Percentiles rank a stretch among this genome's conserved stretches.
phyloP scores from a whole-genome alignment of 129 eudicot species.

The Apium graveolens region DNA sequence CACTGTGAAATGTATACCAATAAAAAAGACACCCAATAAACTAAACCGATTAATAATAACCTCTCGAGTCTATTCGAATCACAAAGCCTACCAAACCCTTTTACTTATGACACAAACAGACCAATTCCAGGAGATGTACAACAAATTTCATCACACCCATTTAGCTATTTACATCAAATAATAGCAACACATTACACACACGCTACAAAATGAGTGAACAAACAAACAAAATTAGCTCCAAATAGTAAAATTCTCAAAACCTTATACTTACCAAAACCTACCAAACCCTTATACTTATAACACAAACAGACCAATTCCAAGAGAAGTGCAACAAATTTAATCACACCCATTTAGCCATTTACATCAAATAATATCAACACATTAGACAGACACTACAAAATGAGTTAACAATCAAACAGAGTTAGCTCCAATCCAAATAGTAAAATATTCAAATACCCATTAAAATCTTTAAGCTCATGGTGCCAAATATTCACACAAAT shows the following conservation, averaged over 20 bases:
- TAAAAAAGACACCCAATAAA: not conserved
- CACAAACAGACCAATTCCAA: not conserved
- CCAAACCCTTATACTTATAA: not conserved
- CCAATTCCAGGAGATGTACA: not conserved
- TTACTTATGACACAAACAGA: not conserved
- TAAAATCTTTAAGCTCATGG: not conserved
- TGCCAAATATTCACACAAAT: not conserved
- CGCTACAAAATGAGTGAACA: not conserved
- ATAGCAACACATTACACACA: not conserved
- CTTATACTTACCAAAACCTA: no score
- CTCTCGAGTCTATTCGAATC: not conserved
- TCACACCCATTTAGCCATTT: not conserved
- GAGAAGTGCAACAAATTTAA: not conserved
- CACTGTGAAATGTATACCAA: no score
- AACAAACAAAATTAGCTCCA: not conserved
- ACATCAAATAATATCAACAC: not conserved
- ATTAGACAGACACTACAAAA: not conserved
- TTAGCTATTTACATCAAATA: not conserved
- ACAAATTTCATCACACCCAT: not conserved
- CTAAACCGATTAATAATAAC: not conserved
- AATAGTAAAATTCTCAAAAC: no score
- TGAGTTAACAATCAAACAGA: not conserved
- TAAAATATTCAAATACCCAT: not conserved
- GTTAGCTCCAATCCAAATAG: not conserved
- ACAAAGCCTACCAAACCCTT: not conserved